Evolutionary conservation across 495 filamentous ascomycete species (phyloP).

Genomic region (Xylaria intraflava): DNA sequence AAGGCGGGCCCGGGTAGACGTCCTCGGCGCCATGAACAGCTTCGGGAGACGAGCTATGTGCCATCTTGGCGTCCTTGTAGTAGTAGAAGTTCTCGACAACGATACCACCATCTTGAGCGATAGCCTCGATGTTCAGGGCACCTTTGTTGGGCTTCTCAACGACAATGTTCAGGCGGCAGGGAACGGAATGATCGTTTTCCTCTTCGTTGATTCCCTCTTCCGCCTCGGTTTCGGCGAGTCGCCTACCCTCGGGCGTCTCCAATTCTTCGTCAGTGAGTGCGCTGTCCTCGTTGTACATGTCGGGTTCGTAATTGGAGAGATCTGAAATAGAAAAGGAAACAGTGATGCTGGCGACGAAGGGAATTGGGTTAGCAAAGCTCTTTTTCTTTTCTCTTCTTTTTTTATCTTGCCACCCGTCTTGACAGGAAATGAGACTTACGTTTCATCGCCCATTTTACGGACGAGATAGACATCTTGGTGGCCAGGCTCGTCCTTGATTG

Average conservation of each 20-base stretch:
- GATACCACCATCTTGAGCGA: slow-evolving; percentile 80
- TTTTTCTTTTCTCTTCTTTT: background rate
- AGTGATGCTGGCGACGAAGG: slow-evolving; percentile 59
- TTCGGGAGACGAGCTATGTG: slow-evolving; percentile 45
- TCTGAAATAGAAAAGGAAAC: slow-evolving; percentile 92
- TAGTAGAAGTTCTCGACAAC: slow-evolving; percentile 88
- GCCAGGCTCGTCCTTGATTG: slow-evolving; percentile 72
- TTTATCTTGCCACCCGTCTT: background rate
- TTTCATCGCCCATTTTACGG: slow-evolving; percentile 81
- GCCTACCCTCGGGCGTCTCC: slow-evolving; percentile 46
- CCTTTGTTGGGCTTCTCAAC: slow-evolving; percentile 77
- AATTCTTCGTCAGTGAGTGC: slow-evolving; percentile 55
- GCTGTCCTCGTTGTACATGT: slow-evolving; percentile 41
- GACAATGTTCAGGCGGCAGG: slow-evolving; percentile 76
- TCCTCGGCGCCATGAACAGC: slow-evolving; percentile 51
- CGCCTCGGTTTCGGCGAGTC: slow-evolving; percentile 38
- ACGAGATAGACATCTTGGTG: slow-evolving; percentile 81
- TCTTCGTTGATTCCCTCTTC: slow-evolving; percentile 38
- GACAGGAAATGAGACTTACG: slow-evolving; percentile 44
- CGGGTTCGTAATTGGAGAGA: slow-evolving; percentile 63
- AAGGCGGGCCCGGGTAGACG: slow-evolving; percentile 86
- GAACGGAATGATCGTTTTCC: slow-evolving; percentile 55
- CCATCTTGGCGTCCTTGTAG: slow-evolving; percentile 67
- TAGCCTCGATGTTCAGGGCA: slow-evolving; percentile 77
- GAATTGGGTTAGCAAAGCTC: slow-evolving; percentile 10